phyloP scores from a whole-genome alignment of 2,329 filamentous ascomycete genomes.

The Phaeosphaeriaceae sp. region DNA sequence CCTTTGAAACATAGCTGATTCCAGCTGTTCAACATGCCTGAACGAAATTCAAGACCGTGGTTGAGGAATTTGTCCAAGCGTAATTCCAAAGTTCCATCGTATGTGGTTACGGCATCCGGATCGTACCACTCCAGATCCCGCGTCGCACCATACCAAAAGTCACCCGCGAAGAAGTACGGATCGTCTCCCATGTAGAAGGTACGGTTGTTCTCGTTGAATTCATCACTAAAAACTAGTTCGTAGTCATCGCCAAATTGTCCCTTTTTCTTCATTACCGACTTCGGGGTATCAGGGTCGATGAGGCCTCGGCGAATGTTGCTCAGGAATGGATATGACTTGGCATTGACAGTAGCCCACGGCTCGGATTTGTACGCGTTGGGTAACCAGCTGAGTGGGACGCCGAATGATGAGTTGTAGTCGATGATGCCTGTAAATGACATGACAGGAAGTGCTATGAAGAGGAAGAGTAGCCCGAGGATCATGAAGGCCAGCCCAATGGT shows the following conservation, averaged over 20 bases:
- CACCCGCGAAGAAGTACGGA: constrained; percentile 60
- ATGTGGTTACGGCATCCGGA: constrained; percentile 60
- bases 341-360: constrained; percentile 57
- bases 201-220: constrained; percentile 60
- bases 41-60: constrained; percentile 55
- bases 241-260: constrained; percentile 56
- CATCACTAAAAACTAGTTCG: constrained; percentile 62
- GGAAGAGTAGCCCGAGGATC: constrained; percentile 54
- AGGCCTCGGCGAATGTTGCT: constrained; percentile 56
- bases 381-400: constrained; percentile 51
- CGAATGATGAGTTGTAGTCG: constrained; percentile 48
- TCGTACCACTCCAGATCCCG: constrained; percentile 60
- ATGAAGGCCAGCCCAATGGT: constrained; percentile 54
- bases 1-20: constrained; percentile 63
- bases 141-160: constrained; percentile 63
- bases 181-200: constrained; percentile 65
- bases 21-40: constrained; percentile 61
- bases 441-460: constrained; percentile 60
- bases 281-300: constrained; percentile 61
- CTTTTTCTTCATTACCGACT: constrained; percentile 52
- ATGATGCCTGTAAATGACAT: constrained; percentile 54
- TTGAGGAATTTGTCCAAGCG: constrained; percentile 55
- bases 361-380: constrained; percentile 35
- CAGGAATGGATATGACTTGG: constrained; percentile 55
- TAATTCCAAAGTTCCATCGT: constrained; percentile 54